phyloP scores from a whole-genome alignment of 1,284 basidiomycete genomes.

The Schizopora paradoxa region DNA sequence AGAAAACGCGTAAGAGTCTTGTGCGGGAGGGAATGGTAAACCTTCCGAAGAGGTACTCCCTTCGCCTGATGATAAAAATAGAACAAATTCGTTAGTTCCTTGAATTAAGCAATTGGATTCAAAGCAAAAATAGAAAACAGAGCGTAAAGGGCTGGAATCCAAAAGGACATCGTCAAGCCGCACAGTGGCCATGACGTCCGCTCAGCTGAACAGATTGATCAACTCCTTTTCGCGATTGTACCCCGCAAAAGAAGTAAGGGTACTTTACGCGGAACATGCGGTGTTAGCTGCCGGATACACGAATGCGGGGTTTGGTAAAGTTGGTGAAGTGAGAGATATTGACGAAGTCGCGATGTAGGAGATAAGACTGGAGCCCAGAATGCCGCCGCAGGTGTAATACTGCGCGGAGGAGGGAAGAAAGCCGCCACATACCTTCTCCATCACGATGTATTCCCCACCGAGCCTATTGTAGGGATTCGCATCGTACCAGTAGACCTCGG shows the following conservation, averaged over 20 bases:
- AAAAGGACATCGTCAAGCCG: neutral
- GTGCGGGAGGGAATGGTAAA: constrained; percentile 64
- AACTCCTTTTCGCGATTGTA: no score
- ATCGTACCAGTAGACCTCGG: constrained; percentile 67
- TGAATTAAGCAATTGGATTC: neutral
- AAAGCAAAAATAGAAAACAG: constrained; percentile 9
- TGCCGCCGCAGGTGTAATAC: no score
- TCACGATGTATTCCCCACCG: constrained; percentile 76
- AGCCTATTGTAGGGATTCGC: constrained; percentile 77
- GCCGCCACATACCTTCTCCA: constrained; percentile 63
- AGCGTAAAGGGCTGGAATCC: constrained; percentile 3
- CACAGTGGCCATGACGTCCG: no score
- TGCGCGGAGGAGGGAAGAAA: no score
- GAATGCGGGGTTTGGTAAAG: no score
- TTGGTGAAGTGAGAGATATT: no score
- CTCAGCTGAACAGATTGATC: no score
- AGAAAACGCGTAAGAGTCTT: constrained; percentile 55
- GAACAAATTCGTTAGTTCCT: constrained; percentile 11
- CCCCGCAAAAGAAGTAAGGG: no score
- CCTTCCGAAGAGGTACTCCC: constrained; percentile 59
- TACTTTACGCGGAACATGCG: no score
- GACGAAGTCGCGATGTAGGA: neutral
- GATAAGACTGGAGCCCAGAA: neutral
- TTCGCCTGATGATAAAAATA: constrained; percentile 42
- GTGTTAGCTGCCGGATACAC: no score